Conservation (phyloP, 139 green algal genomes). For the Chlorella ohadii region DNA sequence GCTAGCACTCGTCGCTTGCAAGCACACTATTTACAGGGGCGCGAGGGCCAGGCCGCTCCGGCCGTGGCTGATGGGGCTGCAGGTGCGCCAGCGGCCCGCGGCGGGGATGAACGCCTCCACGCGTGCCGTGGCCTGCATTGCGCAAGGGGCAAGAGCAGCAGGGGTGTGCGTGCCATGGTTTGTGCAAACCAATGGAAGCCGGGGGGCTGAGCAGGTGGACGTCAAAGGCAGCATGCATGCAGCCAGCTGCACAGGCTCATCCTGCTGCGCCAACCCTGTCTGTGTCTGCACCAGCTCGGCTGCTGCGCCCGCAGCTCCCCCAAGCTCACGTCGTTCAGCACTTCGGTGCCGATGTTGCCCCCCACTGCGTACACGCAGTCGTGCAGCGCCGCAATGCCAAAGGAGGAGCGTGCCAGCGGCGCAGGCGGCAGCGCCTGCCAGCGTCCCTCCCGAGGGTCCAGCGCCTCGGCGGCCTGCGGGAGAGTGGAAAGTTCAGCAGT, state of each 20-base stretch:
- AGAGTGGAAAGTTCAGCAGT: no score
- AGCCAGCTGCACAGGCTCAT: no score
- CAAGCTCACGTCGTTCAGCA: not conserved
- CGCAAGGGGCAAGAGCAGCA: not conserved
- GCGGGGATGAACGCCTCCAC: conserved; percentile 25
- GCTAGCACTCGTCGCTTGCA: not conserved
- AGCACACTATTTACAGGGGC: conserved; percentile 39
- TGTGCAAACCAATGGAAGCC: no score
- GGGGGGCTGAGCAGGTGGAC: no score
- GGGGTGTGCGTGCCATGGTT: no score
- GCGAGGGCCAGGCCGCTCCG: conserved; percentile 63
- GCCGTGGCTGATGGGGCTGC: conserved; percentile 45
- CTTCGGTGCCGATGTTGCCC: conserved; percentile 45
- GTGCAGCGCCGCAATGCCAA: conserved; percentile 53
- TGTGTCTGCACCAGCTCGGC: no score
- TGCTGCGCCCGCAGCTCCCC: no score
- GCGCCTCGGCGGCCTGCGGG: conserved; percentile 55
- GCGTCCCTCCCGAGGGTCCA: conserved; percentile 69
- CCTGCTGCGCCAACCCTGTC: no score
- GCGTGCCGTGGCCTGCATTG: not conserved
- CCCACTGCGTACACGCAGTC: conserved; percentile 66
- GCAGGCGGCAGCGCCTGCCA: conserved; percentile 63
- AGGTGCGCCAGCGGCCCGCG: conserved; percentile 51
- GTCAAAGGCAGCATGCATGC: no score
- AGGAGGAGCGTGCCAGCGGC: conserved; percentile 57